Evolutionary conservation across 2,329 filamentous ascomycete genomes (phyloP).

Genomic region (Epichloe scottii): DNA sequence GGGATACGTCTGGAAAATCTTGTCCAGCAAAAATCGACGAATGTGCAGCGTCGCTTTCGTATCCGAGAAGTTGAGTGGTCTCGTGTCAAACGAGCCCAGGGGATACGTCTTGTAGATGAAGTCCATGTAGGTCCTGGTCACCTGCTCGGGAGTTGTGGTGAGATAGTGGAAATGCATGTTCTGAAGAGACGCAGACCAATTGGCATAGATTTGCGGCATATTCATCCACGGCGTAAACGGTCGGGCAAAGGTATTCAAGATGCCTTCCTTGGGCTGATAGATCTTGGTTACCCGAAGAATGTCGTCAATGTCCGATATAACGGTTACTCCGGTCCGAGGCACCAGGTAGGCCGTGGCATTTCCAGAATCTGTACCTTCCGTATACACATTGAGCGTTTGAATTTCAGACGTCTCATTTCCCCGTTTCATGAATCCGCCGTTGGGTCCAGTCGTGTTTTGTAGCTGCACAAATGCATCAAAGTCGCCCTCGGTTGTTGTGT

Average conservation of each 20-base stretch:
- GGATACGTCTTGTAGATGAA: conserved; percentile 72
- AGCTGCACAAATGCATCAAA: conserved; percentile 61
- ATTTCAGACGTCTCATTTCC: conserved; percentile 53
- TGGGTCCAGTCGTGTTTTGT: conserved; percentile 39
- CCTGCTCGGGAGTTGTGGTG: conserved; percentile 68
- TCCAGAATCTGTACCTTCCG: conserved; percentile 50
- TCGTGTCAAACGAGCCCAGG: conserved; percentile 63
- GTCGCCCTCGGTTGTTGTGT: conserved; percentile 56
- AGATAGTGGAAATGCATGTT: conserved; percentile 72
- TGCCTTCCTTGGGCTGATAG: conserved; percentile 59
- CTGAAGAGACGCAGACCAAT: conserved; percentile 55
- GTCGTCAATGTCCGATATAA: conserved; percentile 70
- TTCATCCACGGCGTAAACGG: conserved; percentile 62
- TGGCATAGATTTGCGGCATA: conserved; percentile 68
- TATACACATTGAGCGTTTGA: conserved; percentile 57
- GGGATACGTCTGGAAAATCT: conserved; percentile 64
- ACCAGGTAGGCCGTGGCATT: conserved; percentile 70
- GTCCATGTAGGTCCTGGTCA: conserved; percentile 66
- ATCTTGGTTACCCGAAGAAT: conserved; percentile 73
- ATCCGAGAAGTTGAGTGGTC: conserved; percentile 70
- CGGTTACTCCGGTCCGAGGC: conserved; percentile 54
- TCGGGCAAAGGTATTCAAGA: conserved; percentile 64
- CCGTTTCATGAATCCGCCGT: conserved; percentile 36
- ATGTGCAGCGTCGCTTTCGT: conserved; percentile 58
- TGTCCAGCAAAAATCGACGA: conserved; percentile 55